A percentile compares a stretch with the other conserved stretches of the same genome.
Evolutionary conservation across 495 filamentous ascomycete genomes (phyloP).

Genomic region (Glarea lozoyensis): DNA sequence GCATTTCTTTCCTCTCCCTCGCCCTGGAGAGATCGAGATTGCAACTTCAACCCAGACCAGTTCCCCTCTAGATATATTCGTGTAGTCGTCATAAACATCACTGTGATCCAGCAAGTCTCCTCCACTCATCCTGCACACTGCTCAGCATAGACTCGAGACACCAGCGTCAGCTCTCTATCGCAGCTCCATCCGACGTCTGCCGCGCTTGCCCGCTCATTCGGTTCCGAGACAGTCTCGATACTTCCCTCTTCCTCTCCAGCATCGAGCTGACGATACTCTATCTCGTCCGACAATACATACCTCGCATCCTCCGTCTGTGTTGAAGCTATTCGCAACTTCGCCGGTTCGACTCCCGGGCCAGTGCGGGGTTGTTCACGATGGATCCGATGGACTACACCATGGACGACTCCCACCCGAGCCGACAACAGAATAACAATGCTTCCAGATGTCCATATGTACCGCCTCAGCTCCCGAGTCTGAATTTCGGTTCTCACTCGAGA

Average conservation of each 20-base stretch:
- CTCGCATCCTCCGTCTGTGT: not conserved
- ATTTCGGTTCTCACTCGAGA: slow-evolving; percentile 8
- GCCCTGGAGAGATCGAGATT: no score
- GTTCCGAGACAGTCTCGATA: not conserved
- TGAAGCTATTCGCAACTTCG: not conserved
- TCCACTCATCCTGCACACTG: no score
- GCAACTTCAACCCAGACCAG: no score
- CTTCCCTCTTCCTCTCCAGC: no score
- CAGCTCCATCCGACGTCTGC: not conserved
- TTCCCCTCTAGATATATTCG: no score
- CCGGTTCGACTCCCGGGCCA: not conserved
- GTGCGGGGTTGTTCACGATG: slow-evolving; percentile 10
- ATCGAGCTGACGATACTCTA: no score
- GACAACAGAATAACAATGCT: not conserved
- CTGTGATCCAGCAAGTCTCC: not conserved
- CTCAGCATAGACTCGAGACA: no score
- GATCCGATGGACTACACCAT: slow-evolving; percentile 20
- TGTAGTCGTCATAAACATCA: no score
- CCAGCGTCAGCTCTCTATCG: no score
- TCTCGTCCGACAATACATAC: not conserved
- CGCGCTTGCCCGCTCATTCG: not conserved
- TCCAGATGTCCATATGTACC: slow-evolving; percentile 12
- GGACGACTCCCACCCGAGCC: slow-evolving; percentile 7
- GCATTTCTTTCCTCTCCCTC: no score
- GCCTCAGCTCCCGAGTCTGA: slow-evolving; percentile 2